Base-by-base conservation (phyloP, 2,329 filamentous ascomycete species). In the Nigrospora oryzae region DNA sequence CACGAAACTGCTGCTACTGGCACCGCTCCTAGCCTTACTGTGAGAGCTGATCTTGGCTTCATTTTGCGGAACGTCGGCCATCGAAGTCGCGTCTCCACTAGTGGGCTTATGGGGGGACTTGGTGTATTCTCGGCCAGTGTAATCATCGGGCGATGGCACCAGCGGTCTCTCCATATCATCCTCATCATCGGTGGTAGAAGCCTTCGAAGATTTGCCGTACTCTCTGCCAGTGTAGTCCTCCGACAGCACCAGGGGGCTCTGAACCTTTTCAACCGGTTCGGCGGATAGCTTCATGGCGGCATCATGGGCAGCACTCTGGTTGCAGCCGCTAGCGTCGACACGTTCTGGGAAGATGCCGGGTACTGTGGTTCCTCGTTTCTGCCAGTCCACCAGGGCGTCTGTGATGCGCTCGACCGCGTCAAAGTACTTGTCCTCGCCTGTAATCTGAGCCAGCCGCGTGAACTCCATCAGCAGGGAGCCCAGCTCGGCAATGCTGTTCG, bases 321-420 rank as follows among this genome's bases (percentile, higher is more conserved):
- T 83, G 62, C 89, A 95, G 5, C 89, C 89, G 23, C 83, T 86
- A 11, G 84, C 82, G 64, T 95, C 88, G 12, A 96, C 66, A 35
- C 70, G 70, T 51, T 86, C 76, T 0, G 90, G 89, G 70, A 91
- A 95, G 56, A 95, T 76, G 2, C 90, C 89, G 2, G 84, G 80
- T 8, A 95, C 68, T 3, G 73, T 72, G 1, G 85, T 90, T 5
- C 72, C 76, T 3, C 69, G 68, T 53, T 81, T 77, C 65, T 95
- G 88, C 66, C 83, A 80, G 42, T 83, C 77, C 49, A 89, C 78
- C 23, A 96, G 73, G 8, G 83, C 83, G 58, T 95, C 73, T 15
- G 88, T 94, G 55, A 96, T 86, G 48, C 89, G 83, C 40, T 88
- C 86, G 49, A 95, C 74, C 14, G 89, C 89, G 65, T 95, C 90